phyloP scores from a whole-genome alignment of 768 basidiomycete species.

The Tulasnella sp. region DNA sequence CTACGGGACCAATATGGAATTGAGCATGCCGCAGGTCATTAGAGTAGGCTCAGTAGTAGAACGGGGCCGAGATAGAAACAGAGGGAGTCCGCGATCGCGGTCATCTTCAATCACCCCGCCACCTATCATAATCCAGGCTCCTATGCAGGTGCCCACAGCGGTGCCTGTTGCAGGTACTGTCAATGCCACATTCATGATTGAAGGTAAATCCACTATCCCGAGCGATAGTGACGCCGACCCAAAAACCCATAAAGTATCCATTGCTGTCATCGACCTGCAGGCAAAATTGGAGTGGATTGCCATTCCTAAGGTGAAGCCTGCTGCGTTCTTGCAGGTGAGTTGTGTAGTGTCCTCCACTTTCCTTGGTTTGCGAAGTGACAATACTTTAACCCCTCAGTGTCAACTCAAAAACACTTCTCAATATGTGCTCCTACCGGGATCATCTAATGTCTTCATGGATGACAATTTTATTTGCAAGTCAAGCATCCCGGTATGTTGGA shows the following conservation, averaged over 20 bases:
- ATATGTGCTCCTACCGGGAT: conserved; percentile 16
- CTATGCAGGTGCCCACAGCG: conserved; percentile 1
- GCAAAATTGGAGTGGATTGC: conserved; percentile 16
- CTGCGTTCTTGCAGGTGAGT: conserved; percentile 5
- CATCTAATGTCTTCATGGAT: conserved; percentile 15
- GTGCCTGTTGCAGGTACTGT: conserved; percentile 10
- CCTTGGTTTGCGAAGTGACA: too few relatives aligned
- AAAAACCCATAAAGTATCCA: conserved; percentile 15
- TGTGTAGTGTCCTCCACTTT: neutral
- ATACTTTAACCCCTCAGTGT: conserved; percentile 4
- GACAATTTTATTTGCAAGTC: conserved; percentile 15
- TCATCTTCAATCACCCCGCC: too few relatives aligned
- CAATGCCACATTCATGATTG: conserved; percentile 14
- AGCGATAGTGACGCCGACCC: conserved; percentile 4
- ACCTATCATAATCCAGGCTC: too few relatives aligned
- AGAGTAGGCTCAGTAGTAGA: too few relatives aligned
- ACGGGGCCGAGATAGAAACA: too few relatives aligned
- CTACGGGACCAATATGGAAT: too few relatives aligned
- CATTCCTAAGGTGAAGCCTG: conserved; percentile 7
- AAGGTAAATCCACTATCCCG: conserved; percentile 20
- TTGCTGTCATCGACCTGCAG: conserved; percentile 12
- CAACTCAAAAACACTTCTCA: conserved; percentile 17
- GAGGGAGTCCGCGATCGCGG: too few relatives aligned
- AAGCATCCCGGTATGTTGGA: conserved; percentile 2
- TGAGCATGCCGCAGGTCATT: too few relatives aligned